Percentiles rank a stretch among this genome's conserved stretches.
Conservation (phyloP, 31 red algal genomes). For the Odonthalia washingtoniensis region DNA sequence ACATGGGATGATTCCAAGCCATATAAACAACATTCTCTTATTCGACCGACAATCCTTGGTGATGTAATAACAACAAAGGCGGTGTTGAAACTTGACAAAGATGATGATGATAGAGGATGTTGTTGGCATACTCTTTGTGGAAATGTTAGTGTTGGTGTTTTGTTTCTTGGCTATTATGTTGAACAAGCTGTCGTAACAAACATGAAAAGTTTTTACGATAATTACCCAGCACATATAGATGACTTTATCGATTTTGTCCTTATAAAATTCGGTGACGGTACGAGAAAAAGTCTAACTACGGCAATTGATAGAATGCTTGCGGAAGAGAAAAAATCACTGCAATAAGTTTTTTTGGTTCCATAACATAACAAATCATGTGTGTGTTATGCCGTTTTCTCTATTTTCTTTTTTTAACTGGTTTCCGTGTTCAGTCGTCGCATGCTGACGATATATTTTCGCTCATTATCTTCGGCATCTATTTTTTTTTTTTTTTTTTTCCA, state of each 20-base stretch:
- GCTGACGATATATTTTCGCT: too few species aligned
- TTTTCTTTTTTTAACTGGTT: too few species aligned
- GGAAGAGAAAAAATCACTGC: constrained; percentile 45
- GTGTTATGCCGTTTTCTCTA: too few species aligned
- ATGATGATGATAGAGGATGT: constrained; percentile 4
- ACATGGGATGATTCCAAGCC: constrained; percentile 58
- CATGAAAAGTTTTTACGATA: constrained; percentile 62
- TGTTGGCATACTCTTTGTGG: constrained; percentile 58
- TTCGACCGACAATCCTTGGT: constrained; percentile 37
- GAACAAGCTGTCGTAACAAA: constrained; percentile 71
- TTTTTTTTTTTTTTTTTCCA: too few species aligned
- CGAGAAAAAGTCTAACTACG: not conserved
- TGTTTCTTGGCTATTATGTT: constrained; percentile 53
- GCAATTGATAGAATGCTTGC: constrained; percentile 47
- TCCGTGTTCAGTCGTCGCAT: too few species aligned
- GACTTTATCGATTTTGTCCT: constrained; percentile 40
- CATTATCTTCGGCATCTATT: too few species aligned
- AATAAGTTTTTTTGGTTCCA: too few species aligned
- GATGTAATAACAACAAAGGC: constrained; percentile 53
- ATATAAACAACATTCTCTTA: constrained; percentile 43
- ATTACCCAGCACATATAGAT: constrained; percentile 48
- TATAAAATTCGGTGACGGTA: constrained; percentile 43
- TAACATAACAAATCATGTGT: too few species aligned
- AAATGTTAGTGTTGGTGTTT: constrained; percentile 39
- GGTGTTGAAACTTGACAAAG: constrained; percentile 11